phyloP scores from a whole-genome alignment of 805 yeast species.

The Candida ascalaphidarum region DNA sequence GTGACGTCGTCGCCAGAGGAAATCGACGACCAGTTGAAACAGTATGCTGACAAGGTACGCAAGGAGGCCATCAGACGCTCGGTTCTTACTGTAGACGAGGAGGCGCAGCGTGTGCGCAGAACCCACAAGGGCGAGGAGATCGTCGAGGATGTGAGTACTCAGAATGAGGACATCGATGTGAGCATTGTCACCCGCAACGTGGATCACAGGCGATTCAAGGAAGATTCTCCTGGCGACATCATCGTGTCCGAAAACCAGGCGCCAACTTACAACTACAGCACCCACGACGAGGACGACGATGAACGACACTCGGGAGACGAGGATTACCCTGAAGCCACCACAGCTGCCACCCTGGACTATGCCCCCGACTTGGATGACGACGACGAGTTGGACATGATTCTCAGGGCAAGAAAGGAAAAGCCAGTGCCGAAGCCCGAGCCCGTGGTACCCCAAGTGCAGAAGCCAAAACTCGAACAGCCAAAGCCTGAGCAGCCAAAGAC shows the following conservation, averaged over 20 bases:
- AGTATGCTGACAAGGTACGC: slow-evolving; percentile 63
- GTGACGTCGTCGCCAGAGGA: slow-evolving; percentile 66
- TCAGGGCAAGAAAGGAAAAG: slow-evolving; percentile 9
- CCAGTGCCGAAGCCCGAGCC: slow-evolving; percentile 1
- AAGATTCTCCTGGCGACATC: slow-evolving; percentile 6
- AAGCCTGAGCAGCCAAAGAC: slow-evolving; percentile 5
- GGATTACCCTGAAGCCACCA: slow-evolving; percentile 1
- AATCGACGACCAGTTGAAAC: slow-evolving; percentile 68
- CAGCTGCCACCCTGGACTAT: slow-evolving; percentile 2
- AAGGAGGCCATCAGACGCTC: slow-evolving; percentile 61
- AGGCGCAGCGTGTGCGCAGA: slow-evolving; percentile 54
- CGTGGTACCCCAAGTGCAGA: not conserved
- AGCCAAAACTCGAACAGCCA: slow-evolving; percentile 1
- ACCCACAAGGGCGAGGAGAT: slow-evolving; percentile 87
- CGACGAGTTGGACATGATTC: slow-evolving; percentile 24
- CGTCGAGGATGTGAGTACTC: slow-evolving; percentile 36
- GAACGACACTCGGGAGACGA: slow-evolving; percentile 1
- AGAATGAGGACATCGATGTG: slow-evolving; percentile 16
- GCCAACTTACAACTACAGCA: slow-evolving; percentile 9
- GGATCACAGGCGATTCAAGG: slow-evolving; percentile 28
- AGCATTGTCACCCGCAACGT: slow-evolving; percentile 21
- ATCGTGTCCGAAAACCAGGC: slow-evolving; percentile 3
- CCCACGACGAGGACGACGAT: slow-evolving; percentile 3
- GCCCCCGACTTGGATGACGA: slow-evolving; percentile 24
- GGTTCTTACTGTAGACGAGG: slow-evolving; percentile 50